A percentile compares a stretch with the other conserved stretches of the same genome.
phyloP scores from a whole-genome alignment of 495 filamentous ascomycete genomes.

The Penicillium angulare region DNA sequence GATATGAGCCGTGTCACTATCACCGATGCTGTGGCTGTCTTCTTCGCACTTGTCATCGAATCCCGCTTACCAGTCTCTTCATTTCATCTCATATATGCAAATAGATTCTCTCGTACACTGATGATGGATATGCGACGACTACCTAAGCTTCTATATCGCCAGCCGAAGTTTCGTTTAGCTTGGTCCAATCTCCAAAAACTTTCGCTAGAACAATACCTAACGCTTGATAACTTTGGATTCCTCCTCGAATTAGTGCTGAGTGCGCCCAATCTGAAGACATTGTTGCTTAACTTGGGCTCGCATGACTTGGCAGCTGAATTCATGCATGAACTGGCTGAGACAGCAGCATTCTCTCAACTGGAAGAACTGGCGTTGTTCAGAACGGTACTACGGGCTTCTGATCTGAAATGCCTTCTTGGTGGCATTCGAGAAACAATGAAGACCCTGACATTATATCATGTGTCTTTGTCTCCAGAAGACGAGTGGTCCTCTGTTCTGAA shows the following conservation, averaged over 20 bases:
- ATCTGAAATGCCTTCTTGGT: constrained; percentile 17
- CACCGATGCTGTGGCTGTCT: constrained; percentile 25
- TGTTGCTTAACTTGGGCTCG: constrained; percentile 23
- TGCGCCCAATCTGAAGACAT: constrained; percentile 22
- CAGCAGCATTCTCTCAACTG: constrained; percentile 15
- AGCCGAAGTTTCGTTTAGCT: constrained; percentile 21
- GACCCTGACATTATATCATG: constrained; percentile 20
- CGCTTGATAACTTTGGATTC: constrained; percentile 28
- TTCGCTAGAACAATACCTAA: constrained; percentile 28
- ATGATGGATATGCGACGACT: constrained; percentile 34
- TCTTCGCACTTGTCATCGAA: constrained; percentile 25
- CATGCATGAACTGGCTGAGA: constrained; percentile 27
- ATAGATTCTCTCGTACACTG: constrained; percentile 24
- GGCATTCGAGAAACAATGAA: constrained; percentile 11
- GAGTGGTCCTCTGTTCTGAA: constrained; percentile 17
- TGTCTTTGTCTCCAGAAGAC: constrained; percentile 15
- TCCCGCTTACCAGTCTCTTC: constrained; percentile 20
- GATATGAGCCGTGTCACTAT: constrained; percentile 26
- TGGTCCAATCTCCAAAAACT: constrained; percentile 27
- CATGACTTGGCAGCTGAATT: constrained; percentile 27
- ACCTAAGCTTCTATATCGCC: constrained; percentile 28
- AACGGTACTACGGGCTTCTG: constrained; percentile 12
- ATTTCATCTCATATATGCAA: constrained; percentile 27
- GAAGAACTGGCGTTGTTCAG: constrained; percentile 24
- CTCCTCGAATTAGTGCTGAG: constrained; percentile 26